Base-by-base conservation (phyloP, 2,329 filamentous ascomycete genomes). In the Calonectria leucothoes region DNA sequence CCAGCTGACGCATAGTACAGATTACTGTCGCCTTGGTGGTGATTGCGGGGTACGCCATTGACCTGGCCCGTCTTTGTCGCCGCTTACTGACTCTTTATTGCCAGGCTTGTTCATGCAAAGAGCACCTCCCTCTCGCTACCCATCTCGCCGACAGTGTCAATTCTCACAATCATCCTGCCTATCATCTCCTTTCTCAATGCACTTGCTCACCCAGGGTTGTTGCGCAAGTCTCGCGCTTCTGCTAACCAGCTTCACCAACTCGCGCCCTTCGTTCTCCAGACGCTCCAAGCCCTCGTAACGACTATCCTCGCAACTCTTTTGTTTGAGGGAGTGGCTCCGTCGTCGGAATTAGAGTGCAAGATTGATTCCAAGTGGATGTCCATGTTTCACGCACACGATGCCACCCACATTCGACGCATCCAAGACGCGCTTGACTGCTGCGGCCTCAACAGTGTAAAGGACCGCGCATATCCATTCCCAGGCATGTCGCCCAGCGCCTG, bases 351-450 rank as follows among this genome's bases (percentile, higher is more conserved):
- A 10, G 77, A 85, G n/a, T 94, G 93, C 80, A 83, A 85, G 1
- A 82, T 94, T n/a, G 85, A 90, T 11, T 84, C 84, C 4, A 82
- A 81, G 48, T 95, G 93, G 93, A 84, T 86, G 76, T 75, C 72
- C 3, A 80, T 94, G 71, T 94, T 87, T 77, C 81, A 76, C 0
- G 76, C 79, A 0, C 90, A 92, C 73, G 85, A 94, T 69, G 86
- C 75, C 0, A 75, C 77, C 0, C 82, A 86, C 2, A 89, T 95
- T 70, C 85, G 87, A 51, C 82, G 84, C 2, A 92, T 95, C 65
- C 93, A 95, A 79, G 91, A 95, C 79, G 82, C 87, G 0, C 88
- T 94, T 37, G 81, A 88, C 10, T 95, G 93, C 84, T 95, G 93
- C 76, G 93, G 93, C 0, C 85, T 94, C 39, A 87, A 87, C 69